phyloP scores from a whole-genome alignment of 2,329 filamentous ascomycete species.

The Trichoderma polysporum region DNA sequence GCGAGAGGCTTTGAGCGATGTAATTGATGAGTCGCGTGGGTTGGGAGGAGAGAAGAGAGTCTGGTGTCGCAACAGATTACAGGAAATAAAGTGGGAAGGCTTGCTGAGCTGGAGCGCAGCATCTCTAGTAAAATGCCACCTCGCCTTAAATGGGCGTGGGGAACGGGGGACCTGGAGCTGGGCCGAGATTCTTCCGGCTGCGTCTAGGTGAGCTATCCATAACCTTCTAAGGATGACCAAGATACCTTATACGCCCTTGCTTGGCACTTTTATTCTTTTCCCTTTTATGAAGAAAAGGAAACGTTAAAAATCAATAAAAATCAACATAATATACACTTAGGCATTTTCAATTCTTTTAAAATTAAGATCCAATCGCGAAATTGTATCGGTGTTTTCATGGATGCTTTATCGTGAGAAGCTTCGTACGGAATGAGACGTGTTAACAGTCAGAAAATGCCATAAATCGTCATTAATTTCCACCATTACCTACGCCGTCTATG shows the following conservation, averaged over 20 bases:
- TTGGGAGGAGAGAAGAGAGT: background rate
- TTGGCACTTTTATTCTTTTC: background rate
- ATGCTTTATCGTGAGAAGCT: too few relatives aligned
- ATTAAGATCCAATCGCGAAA: too few relatives aligned
- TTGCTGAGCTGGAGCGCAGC: background rate
- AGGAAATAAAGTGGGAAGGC: background rate
- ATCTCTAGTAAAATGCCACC: slow-evolving; percentile 21
- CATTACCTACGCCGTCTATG: background rate
- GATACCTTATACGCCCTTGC: background rate
- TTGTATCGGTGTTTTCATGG: too few relatives aligned
- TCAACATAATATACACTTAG: too few relatives aligned
- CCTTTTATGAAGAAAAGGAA: background rate
- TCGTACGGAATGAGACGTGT: too few relatives aligned
- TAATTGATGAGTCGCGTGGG: slow-evolving; percentile 6
- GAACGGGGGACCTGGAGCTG: background rate
- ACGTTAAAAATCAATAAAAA: background rate
- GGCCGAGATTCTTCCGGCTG: slow-evolving; percentile 13
- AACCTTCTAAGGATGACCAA: background rate
- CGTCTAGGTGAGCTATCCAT: background rate
- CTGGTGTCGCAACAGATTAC: slow-evolving; percentile 10
- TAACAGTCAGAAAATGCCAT: too few relatives aligned
- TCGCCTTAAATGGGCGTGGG: slow-evolving; percentile 21
- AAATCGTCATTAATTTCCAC: background rate
- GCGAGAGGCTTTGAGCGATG: background rate
- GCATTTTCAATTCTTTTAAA: too few relatives aligned